Base-by-base conservation (phyloP, 2,329 filamentous ascomycete species). In the Teratosphaeria zuluensis region DNA sequence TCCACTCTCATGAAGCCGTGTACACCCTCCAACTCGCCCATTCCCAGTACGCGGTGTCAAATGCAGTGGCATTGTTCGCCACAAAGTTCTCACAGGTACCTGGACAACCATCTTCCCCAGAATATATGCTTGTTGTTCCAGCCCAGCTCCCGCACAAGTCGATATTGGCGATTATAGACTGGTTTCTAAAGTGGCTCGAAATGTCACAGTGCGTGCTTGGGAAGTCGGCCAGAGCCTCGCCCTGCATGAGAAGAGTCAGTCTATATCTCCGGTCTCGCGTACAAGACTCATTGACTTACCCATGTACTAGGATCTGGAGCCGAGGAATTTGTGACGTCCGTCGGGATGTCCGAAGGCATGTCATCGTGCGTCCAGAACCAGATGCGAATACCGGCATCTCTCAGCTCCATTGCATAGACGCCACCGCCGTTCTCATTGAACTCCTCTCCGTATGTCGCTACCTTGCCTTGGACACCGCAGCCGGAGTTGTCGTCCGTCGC, bases 141-240 rank as follows among this genome's bases (percentile, higher is more conserved):
- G 71, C 72, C 67, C 68, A 73, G n/a, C 63, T 64, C 21, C 73
- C 73, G 59, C 73, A 75, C 32, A 75, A 72, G 55, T 72, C 72
- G 28, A 69, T 73, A 54, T 73, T 70, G 55, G 73, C 67, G 55
- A 74, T 68, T 38, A 75, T 68, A 46, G 66, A 66, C 57, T 74
- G 70, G 53, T 73, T 68, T 4, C 56, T 63, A 61, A 75, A 74
- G 54, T 74, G 68, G 51, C 59, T 59, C 64, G 71, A 62, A 55
- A 75, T 71, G 42, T 73, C 63, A 58, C 73, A 75, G 51, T 65
- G 55, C 9, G 62, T 65, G n/a, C 65, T 69, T 58, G 66, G 85
- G 69, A 88, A 89, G 61, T 88, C 85, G 0, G 85, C 84, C 9
- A 82, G 64, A 0, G 86, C 82, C 3, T 73, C 76, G 14, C 84